Base-by-base conservation (phyloP, 2,329 filamentous ascomycete species). In the Hymenoscyphus fraxineus region DNA sequence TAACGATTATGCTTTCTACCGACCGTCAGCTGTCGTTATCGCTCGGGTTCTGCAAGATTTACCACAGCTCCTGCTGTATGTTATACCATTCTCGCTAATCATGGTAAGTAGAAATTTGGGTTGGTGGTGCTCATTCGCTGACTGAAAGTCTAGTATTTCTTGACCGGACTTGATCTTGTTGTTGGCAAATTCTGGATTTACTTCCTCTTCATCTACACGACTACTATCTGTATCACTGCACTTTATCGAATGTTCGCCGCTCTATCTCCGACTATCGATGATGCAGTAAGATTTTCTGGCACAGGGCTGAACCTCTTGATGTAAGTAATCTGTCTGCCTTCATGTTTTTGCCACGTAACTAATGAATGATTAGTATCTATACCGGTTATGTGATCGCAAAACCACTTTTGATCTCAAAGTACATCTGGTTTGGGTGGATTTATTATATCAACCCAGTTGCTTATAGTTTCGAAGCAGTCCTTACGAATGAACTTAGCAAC, bases 121-220 rank as follows among this genome's bases (percentile, higher is more conserved):
- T n/a, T n/a, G n/a, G n/a, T n/a, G n/a, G n/a, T n/a, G n/a, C n/a
- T n/a, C 64, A 55, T 67, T 54, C 58, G 6, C 31, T 74, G 51
- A 83, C 85, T 71, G 94, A 88, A 83, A 95, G 66, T 95, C 95
- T 84, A 86, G 92, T 90, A 89, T 74, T 90, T 89, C 77, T 83
- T 90, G 80, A 79, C 81, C 6, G 81, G 79, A 38, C 78, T 89
- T 16, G 83, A 87, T 68, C 76, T 85, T 16, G 79, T 83, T 40
- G 85, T 79, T 2, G 82, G 83, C 15, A 88, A 88, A 66, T 89
- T 88, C 77, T 89, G 82, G 75, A 88, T 88, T 71, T 88, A 85
- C 74, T 78, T 87, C 70, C 77, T 89, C 5, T 88, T 89, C 72
- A 84, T 88, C 58, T 89, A 88, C 71, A 80, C 80, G 38, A 87